Conservation (phyloP, 768 basidiomycete genomes). For the Phlegmacium glaucopus region DNA sequence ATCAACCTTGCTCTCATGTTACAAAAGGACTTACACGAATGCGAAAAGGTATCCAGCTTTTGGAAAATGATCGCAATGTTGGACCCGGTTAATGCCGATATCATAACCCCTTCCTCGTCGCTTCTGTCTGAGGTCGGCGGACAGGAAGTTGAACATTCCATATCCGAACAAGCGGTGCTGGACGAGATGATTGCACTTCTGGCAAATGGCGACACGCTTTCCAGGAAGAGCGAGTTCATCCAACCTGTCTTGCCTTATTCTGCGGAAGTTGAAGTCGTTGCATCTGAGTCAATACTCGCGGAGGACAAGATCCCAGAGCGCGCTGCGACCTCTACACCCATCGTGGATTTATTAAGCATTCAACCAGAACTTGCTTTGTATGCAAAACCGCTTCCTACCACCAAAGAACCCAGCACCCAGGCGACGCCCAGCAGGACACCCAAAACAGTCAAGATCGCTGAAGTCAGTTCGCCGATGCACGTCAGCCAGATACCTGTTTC, state of each 20-base stretch:
- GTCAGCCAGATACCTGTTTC: not conserved
- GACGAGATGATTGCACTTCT: conserved; percentile 7
- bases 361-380: too few relatives aligned
- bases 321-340: too few relatives aligned
- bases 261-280: not conserved
- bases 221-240: not conserved
- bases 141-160: conserved; percentile 20
- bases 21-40: conserved; percentile 38
- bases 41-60: conserved; percentile 35
- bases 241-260: not conserved
- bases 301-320: too few relatives aligned
- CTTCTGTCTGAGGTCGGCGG: conserved; percentile 28
- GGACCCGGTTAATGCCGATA: conserved; percentile 15
- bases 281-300: not conserved
- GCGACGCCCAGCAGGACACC: too few relatives aligned
- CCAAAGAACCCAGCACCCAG: too few relatives aligned
- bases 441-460: too few relatives aligned
- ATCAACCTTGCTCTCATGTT: conserved; percentile 41
- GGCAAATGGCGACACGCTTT: not conserved
- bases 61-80: conserved; percentile 42
- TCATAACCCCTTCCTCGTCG: conserved; percentile 35
- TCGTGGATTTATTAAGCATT: too few relatives aligned
- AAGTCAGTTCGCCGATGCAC: not conserved
- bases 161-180: conserved; percentile 15
- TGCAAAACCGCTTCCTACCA: too few relatives aligned